These are phyloP conservation scores for Luffa aegyptiaca DNA, from an alignment of 306 rosid species.

Conservation along the genomic window DNA sequence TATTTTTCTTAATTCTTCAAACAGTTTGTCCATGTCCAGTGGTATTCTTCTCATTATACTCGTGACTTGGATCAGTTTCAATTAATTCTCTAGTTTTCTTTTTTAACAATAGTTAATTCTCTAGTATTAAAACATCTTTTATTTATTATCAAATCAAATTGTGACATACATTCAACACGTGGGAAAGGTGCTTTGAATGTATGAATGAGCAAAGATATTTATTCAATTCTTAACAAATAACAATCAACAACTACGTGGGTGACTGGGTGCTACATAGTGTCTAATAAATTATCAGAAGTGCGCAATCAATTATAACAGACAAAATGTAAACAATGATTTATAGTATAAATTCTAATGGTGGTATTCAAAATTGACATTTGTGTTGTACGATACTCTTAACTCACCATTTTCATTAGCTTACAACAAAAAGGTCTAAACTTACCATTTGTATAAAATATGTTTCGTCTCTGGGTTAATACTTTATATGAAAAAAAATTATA, in stretches of 20 bases:
- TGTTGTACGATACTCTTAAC: background rate
- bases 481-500: too few relatives aligned
- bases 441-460: too few relatives aligned
- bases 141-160: background rate
- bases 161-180: background rate
- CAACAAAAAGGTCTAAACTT: too few relatives aligned
- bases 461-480: too few relatives aligned
- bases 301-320: background rate
- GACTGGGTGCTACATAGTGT: background rate
- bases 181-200: background rate
- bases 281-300: background rate
- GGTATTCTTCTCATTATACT: too few relatives aligned
- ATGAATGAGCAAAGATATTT: background rate
- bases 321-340: background rate
- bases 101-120: too few relatives aligned
- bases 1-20: too few relatives aligned
- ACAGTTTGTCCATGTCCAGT: too few relatives aligned
- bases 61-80: too few relatives aligned
- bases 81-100: too few relatives aligned
- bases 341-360: background rate
- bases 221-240: background rate
- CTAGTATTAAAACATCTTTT: too few relatives aligned
- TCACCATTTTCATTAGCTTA: background rate
- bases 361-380: background rate
- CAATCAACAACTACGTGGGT: background rate